phyloP scores from a whole-genome alignment of 768 basidiomycete species.

The Boletus vinaceobasis region DNA sequence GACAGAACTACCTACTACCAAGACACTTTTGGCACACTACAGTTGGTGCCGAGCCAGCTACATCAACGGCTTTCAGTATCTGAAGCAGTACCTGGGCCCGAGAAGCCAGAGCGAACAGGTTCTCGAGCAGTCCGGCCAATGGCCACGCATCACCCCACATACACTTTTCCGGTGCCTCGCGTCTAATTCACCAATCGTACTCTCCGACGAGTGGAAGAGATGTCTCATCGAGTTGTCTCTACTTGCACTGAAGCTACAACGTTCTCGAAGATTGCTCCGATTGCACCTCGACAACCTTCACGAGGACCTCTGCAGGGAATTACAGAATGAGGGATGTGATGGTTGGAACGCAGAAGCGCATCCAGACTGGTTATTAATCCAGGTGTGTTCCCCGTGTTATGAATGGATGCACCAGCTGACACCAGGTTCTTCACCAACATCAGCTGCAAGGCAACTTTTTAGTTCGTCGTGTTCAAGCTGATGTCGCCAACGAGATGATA shows the following conservation, averaged over 20 bases:
- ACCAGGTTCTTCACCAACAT: neutral
- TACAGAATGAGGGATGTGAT: slow-evolving; percentile 24
- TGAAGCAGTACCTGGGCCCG: slow-evolving; percentile 15
- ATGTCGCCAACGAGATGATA: slow-evolving; percentile 47
- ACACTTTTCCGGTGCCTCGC: slow-evolving; percentile 32
- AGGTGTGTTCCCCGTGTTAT: slow-evolving; percentile 26
- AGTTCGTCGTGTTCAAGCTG: slow-evolving; percentile 40
- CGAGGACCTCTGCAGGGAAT: slow-evolving; percentile 32
- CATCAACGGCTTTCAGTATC: neutral
- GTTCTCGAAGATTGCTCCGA: slow-evolving; percentile 34
- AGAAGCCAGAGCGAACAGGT: slow-evolving; percentile 15
- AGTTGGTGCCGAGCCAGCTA: slow-evolving; percentile 5
- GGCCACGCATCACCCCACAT: slow-evolving; percentile 36
- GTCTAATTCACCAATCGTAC: slow-evolving; percentile 13
- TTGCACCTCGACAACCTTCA: slow-evolving; percentile 17
- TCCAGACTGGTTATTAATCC: slow-evolving; percentile 45
- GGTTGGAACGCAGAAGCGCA: slow-evolving; percentile 15
- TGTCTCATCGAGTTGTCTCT: slow-evolving; percentile 30
- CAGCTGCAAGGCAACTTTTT: slow-evolving; percentile 47
- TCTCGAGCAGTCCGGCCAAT: slow-evolving; percentile 26
- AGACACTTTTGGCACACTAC: slow-evolving; percentile 11
- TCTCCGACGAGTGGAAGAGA: slow-evolving; percentile 29
- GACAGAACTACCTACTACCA: neutral
- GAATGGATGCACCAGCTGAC: neutral
- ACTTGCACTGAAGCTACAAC: slow-evolving; percentile 34